Percentiles rank a stretch among this genome's conserved stretches.
Evolutionary conservation across 169 alveolate species (phyloP).

Genomic region (Miamiensis avidus): DNA sequence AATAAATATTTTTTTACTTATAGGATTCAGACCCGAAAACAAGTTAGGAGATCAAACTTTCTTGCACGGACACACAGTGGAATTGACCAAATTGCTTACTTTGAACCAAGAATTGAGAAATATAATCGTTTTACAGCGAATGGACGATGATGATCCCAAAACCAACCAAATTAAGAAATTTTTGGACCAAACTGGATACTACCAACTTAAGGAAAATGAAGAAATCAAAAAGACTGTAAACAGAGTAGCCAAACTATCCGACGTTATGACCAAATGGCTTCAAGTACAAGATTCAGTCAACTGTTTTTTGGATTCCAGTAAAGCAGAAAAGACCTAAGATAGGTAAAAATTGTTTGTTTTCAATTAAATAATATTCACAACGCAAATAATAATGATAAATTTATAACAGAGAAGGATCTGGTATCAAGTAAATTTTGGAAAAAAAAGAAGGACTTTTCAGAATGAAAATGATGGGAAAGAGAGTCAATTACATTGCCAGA

Average conservation of each 20-base stretch:
- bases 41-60: slow-evolving; percentile 62
- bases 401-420: slow-evolving; percentile 78
- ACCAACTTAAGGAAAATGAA: slow-evolving; percentile 37
- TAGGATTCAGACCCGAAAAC: slow-evolving; percentile 81
- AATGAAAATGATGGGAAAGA: slow-evolving; percentile 98
- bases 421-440: slow-evolving; percentile 95
- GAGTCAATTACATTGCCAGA: slow-evolving; percentile 99
- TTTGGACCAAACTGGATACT: slow-evolving; percentile 13
- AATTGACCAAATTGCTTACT: slow-evolving; percentile 51
- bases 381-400: slow-evolving; percentile 49
- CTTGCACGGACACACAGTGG: slow-evolving; percentile 67
- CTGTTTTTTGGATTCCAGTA: slow-evolving; percentile 59
- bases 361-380: slow-evolving; percentile 40
- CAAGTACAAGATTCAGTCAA: slow-evolving; percentile 72
- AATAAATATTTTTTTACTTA: too few relatives aligned
- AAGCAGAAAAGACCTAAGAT: slow-evolving; percentile 62
- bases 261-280: slow-evolving; percentile 64
- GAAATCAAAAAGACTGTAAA: slow-evolving; percentile 34
- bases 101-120: slow-evolving; percentile 48
- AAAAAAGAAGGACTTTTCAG: slow-evolving; percentile 97
- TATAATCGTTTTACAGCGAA: slow-evolving; percentile 42
- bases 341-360: slow-evolving; percentile 48
- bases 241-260: slow-evolving; percentile 47
- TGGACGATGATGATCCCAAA: slow-evolving; percentile 19
- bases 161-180: too few relatives aligned